These are phyloP conservation scores for Scheffersomyces stambukii DNA, from an alignment of 1,139 yeast species.

Conservation along the genomic window DNA sequence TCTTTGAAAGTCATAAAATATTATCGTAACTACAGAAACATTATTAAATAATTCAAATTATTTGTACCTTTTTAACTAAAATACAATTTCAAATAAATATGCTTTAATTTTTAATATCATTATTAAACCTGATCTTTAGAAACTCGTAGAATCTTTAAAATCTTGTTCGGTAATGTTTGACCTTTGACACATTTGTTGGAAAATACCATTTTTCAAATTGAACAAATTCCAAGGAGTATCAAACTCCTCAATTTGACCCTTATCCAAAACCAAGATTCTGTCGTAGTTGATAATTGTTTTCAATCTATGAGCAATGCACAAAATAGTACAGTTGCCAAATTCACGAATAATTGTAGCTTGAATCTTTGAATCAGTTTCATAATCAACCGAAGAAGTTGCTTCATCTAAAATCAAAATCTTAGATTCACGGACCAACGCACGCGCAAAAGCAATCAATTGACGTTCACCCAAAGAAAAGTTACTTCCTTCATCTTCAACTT, in stretches of 20 bases:
- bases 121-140: no score
- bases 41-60: no score
- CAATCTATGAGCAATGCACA: conserved; percentile 41
- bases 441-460: conserved; percentile 38
- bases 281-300: conserved; percentile 37
- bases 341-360: conserved; percentile 32
- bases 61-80: no score
- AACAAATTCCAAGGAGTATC: conserved; percentile 45
- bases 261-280: conserved; percentile 34
- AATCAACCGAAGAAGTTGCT: conserved; percentile 42
- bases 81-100: no score
- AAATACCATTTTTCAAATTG: conserved; percentile 14
- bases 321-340: conserved; percentile 33
- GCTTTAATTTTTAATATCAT: no score
- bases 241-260: conserved; percentile 57
- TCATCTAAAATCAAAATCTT: conserved; percentile 38
- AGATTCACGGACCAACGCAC: conserved; percentile 37
- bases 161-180: conserved; percentile 40
- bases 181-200: conserved; percentile 59
- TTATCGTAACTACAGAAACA: no score
- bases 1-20: no score
- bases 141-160: no score
- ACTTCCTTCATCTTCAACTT: conserved; percentile 37
- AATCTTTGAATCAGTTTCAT: conserved; percentile 39
- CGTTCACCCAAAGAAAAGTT: conserved; percentile 41